A percentile compares a stretch with the other conserved stretches of the same genome.
Conservation (phyloP, 2,329 filamentous ascomycete species). For the Pseudogymnoascus sp. region DNA sequence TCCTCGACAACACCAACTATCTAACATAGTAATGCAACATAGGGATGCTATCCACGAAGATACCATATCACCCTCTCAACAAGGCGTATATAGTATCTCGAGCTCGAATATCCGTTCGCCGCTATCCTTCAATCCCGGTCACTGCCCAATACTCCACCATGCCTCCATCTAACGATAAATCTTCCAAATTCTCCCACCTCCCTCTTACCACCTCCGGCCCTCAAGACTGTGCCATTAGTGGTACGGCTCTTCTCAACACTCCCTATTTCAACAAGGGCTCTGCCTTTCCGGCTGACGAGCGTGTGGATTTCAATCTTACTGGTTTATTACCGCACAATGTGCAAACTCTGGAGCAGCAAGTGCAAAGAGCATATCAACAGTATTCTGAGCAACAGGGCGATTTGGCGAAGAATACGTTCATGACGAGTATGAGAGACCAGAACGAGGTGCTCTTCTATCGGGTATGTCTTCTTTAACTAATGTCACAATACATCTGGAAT, state of each 20-base stretch:
- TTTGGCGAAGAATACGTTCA: constrained; percentile 78
- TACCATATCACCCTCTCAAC: neutral
- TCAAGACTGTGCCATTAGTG: constrained; percentile 41
- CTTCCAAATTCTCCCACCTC: constrained; percentile 36
- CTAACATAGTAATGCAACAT: neutral
- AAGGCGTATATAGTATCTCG: neutral
- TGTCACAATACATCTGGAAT: neutral
- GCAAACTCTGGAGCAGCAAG: constrained; percentile 70
- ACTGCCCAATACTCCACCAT: constrained; percentile 11
- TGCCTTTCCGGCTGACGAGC: constrained; percentile 63
- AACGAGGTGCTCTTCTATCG: constrained; percentile 76
- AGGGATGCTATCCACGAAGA: neutral
- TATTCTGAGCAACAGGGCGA: constrained; percentile 55
- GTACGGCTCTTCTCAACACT: constrained; percentile 51
- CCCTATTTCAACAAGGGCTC: constrained; percentile 78
- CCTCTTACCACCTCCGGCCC: constrained; percentile 41
- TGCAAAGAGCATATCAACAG: constrained; percentile 70
- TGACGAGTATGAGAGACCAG: constrained; percentile 77
- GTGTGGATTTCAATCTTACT: constrained; percentile 59
- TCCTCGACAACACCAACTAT: neutral
- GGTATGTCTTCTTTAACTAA: constrained; percentile 33
- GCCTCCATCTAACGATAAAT: constrained; percentile 22
- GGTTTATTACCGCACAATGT: constrained; percentile 65
- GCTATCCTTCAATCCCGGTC: neutral
- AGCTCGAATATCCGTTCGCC: neutral